Evolutionary conservation across 768 basidiomycete genomes (phyloP), one percentile per base, ranked within the genome.

Genomic region (Lepiota venenata): DNA sequence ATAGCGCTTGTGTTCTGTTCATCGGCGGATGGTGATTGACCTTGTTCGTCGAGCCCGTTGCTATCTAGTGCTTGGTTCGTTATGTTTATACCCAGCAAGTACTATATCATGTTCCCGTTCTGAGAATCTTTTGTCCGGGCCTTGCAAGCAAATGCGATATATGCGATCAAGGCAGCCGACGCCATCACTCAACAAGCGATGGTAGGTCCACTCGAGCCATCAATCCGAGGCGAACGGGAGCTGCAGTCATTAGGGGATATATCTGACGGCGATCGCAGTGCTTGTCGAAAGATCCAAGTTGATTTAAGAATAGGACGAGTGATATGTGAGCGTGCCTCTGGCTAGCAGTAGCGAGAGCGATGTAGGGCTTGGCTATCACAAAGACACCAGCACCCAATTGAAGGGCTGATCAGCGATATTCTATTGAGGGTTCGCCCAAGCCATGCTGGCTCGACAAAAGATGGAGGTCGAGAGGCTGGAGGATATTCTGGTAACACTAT

Each of bases 71-170:
- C 47, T 52, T 69, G 32, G 60, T 60, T 7, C 55, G 67, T 51
- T 69, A 68, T 43, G 68, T 66, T 22, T 22, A 63, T n/a, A n/a
- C n/a, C n/a, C n/a, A n/a, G n/a, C n/a, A n/a, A n/a, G n/a, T 20
- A 38, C n/a, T 43, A 11, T 9, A 27, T 22, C 12, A 11, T 9
- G 25, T 16, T 45, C 20, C 16, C 21, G 43, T 8, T 22, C 38
- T 51, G 29, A 56, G 32, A 32, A 9, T 6, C 47, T 32, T 10
- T 37, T n/a, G 1, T 25, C 15, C 47, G 66, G 66, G 66, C 65
- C 0, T 56, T 69, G 10, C 66, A 66, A 63, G 65, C 66, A 4
- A 56, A 67, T 21, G 66, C 65, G 12, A 68, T 69, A 40, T 68
- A 66, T 18, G 65, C 63, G 2, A 62, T 67, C 40, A 62, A 69